Base-by-base conservation (phyloP, 1,139 yeast species). In the Taphrina deformans region DNA sequence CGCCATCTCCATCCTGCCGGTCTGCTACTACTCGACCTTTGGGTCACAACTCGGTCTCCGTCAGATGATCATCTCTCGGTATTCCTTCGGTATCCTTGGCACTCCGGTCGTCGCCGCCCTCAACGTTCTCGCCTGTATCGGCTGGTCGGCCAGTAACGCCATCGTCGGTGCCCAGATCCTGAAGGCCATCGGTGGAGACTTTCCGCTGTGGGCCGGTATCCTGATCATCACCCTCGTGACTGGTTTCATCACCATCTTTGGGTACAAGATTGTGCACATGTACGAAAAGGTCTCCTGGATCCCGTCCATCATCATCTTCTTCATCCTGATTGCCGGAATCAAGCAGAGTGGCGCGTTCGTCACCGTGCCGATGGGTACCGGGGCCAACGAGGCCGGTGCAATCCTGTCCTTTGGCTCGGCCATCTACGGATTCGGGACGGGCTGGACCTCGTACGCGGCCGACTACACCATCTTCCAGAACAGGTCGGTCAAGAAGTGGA, bases 131-230 rank as follows among this genome's bases (percentile, higher is more conserved):
- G 95, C 96, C 16, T 89, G 97, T 82, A 83, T 91, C 69, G 97
- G 97, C 70, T 91, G 97, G 97, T 91, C 96, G 76, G 89, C 96
- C 18, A 95, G 90, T 55, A 92, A 91, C 77, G 88, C 90, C 69
- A 89, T 91, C 84, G 88, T 91, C 29, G 85, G 95, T 40, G 96
- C 97, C 26, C 96, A 89, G 75, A 80, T 91, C 73, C 80, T 91
- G 70, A 86, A 87, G 76, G 85, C 88, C 75, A 86, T 90, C 69
- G 89, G 89, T 77, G 78, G 79, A 27, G 78, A 79, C 60, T 80
- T 89, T 69, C 97, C 97, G 51, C 87, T 95, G 50, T 89, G 96
- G 96, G 97, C 90, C 35, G 97, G 95, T 38, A 67, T 69, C 48
- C 87, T 96, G 76, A 74, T 91, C 68, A 83, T 91, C 68, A 81